These are phyloP conservation scores for Hanseniaspora osmophila DNA, from an alignment of 805 yeast genomes.

Conservation along the genomic window DNA sequence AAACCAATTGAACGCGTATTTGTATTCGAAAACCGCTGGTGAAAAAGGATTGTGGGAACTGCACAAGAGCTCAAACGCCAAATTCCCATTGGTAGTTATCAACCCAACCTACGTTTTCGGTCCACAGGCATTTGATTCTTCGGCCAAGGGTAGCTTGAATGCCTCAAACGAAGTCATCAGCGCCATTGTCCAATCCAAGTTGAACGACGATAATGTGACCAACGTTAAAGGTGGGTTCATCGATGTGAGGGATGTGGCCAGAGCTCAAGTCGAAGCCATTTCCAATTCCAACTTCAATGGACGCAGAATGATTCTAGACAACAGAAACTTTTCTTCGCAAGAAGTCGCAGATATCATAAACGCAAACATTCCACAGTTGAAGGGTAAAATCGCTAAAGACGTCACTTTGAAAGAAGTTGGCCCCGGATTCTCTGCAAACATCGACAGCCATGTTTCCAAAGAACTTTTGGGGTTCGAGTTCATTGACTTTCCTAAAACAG, in stretches of 20 bases:
- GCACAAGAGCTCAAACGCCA: conserved; percentile 20
- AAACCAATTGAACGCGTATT: conserved; percentile 20
- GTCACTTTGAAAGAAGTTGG: neutral
- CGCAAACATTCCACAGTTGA: conserved; percentile 28
- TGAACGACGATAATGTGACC: conserved; percentile 8
- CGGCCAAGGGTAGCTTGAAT: conserved; percentile 22
- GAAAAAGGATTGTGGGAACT: conserved; percentile 37
- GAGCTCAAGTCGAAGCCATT: conserved; percentile 32
- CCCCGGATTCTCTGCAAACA: neutral
- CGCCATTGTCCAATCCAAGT: conserved; percentile 9
- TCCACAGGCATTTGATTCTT: conserved; percentile 28
- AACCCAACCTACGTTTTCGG: conserved; percentile 31
- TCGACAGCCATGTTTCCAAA: conserved; percentile 2
- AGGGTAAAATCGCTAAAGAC: conserved; percentile 28
- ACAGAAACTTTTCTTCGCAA: conserved; percentile 17
- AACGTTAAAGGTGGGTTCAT: conserved; percentile 20
- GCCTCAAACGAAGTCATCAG: conserved; percentile 26
- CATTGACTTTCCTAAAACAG: neutral
- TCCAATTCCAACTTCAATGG: conserved; percentile 17
- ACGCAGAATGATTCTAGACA: conserved; percentile 18
- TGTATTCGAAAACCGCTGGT: conserved; percentile 33
- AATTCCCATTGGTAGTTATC: conserved; percentile 24
- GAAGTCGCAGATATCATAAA: conserved; percentile 19
- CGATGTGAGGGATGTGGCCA: conserved; percentile 44
- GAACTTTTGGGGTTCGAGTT: conserved; percentile 5